Percentiles rank a stretch among this genome's conserved stretches.
These are phyloP conservation scores for Podaxis mareebaensis DNA, from an alignment of 768 basidiomycete species.

Conservation along the genomic window DNA sequence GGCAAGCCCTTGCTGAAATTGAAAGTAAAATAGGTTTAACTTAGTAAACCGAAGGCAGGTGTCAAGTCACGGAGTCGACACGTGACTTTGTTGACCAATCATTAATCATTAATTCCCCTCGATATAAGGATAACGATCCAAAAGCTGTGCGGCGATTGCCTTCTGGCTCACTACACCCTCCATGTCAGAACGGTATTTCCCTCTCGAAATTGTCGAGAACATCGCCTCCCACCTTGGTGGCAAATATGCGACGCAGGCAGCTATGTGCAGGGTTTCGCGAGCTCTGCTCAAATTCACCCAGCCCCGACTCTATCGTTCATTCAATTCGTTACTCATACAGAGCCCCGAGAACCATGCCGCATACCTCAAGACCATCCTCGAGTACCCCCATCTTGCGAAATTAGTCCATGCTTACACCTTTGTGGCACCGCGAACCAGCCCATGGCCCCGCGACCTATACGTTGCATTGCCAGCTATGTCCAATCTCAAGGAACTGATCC, in stretches of 20 bases:
- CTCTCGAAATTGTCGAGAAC: conserved; percentile 3
- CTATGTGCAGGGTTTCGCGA: conserved; percentile 2
- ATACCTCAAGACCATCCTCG: neutral
- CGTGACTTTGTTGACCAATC: too few relatives aligned
- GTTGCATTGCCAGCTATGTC: conserved; percentile 1
- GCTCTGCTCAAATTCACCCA: neutral
- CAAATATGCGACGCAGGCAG: neutral
- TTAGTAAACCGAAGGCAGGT: too few relatives aligned
- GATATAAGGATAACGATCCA: too few relatives aligned
- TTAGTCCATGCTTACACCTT: neutral
- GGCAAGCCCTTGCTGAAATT: too few relatives aligned
- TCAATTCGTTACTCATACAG: neutral
- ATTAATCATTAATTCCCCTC: too few relatives aligned
- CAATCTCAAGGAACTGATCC: conserved; percentile 6
- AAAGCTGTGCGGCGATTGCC: neutral
- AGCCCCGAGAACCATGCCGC: neutral
- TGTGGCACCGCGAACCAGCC: neutral
- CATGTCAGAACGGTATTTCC: conserved; percentile 2
- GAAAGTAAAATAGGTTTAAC: too few relatives aligned
- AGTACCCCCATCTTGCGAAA: neutral
- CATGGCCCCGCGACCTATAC: neutral
- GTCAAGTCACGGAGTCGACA: too few relatives aligned
- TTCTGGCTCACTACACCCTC: neutral
- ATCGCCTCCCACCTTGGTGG: neutral
- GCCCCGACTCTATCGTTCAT: conserved; percentile 1